A percentile compares a stretch with the other conserved stretches of the same genome.
Conservation (phyloP, 345 rosid genomes). For the Sonneratia caseolaris region DNA sequence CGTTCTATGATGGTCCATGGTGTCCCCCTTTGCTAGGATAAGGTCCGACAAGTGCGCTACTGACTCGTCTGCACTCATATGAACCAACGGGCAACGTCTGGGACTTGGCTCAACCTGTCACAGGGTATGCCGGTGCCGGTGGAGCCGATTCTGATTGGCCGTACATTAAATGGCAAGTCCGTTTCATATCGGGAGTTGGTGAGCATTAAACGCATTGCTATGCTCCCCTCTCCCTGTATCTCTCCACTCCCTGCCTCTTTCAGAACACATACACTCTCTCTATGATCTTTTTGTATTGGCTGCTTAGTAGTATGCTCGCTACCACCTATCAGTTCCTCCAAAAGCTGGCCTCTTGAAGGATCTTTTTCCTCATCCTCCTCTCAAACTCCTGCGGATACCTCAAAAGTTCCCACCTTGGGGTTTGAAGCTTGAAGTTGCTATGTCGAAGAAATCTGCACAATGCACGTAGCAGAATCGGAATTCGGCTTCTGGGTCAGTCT, state of each 20-base stretch:
- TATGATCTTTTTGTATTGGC: constrained; percentile 1
- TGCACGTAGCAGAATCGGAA: neutral
- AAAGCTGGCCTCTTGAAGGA: constrained; percentile 18
- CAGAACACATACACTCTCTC: neutral
- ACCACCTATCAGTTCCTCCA: constrained; percentile 6
- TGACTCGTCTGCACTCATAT: too few relatives aligned
- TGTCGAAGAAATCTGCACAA: neutral
- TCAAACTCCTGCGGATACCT: neutral
- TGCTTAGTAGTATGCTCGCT: neutral
- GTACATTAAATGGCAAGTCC: constrained; percentile 33
- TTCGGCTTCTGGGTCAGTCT: neutral
- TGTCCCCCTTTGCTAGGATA: too few relatives aligned
- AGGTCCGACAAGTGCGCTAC: too few relatives aligned
- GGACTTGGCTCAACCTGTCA: too few relatives aligned
- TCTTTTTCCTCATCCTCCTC: neutral
- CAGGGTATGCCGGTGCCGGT: too few relatives aligned
- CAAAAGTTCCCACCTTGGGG: neutral
- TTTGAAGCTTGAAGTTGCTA: neutral
- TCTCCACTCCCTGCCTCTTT: constrained; percentile 1
- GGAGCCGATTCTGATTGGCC: neutral
- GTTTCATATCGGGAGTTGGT: constrained; percentile 56
- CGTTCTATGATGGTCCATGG: too few relatives aligned
- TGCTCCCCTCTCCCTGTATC: neutral
- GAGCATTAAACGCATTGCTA: constrained; percentile 45
- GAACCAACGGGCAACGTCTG: too few relatives aligned